Conservation (phyloP, 2,329 filamentous ascomycete genomes). For the Macrophomina tecta region DNA sequence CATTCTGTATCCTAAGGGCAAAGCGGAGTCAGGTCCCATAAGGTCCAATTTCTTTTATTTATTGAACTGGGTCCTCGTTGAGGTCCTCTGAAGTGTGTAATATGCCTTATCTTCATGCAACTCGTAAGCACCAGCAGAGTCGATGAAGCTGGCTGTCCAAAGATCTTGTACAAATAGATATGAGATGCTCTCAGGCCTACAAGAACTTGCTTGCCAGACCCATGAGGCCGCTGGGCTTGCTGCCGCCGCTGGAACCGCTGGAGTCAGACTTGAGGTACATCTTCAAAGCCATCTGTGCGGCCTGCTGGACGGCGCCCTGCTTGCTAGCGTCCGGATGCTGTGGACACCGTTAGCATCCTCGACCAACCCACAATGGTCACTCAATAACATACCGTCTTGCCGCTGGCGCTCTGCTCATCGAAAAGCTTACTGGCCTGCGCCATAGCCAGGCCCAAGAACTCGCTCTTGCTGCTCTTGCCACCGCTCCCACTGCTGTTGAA, state of each 20-base stretch:
- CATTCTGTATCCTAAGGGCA: too few relatives aligned
- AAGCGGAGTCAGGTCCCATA: too few relatives aligned
- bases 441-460: slow-evolving; percentile 87
- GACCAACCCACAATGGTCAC: slow-evolving; percentile 56
- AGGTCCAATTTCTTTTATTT: too few relatives aligned
- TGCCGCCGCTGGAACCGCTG: slow-evolving; percentile 55
- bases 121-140: background rate
- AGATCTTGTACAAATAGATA: background rate
- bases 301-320: slow-evolving; percentile 77
- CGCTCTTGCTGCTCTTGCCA: slow-evolving; percentile 65
- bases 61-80: background rate
- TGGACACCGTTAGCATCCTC: background rate
- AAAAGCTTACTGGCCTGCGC: slow-evolving; percentile 81
- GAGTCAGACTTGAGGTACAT: slow-evolving; percentile 83
- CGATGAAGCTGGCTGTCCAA: background rate
- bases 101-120: slow-evolving; percentile 6
- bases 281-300: slow-evolving; percentile 86
- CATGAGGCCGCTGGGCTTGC: slow-evolving; percentile 58
- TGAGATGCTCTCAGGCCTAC: slow-evolving; percentile 23
- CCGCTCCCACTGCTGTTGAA: slow-evolving; percentile 65
- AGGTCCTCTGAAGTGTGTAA: background rate
- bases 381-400: slow-evolving; percentile 55
- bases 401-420: slow-evolving; percentile 63
- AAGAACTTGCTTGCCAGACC: slow-evolving; percentile 67
- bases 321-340: slow-evolving; percentile 68